phyloP scores from a whole-genome alignment of 306 rosid species.

The Castanea mollissima region DNA sequence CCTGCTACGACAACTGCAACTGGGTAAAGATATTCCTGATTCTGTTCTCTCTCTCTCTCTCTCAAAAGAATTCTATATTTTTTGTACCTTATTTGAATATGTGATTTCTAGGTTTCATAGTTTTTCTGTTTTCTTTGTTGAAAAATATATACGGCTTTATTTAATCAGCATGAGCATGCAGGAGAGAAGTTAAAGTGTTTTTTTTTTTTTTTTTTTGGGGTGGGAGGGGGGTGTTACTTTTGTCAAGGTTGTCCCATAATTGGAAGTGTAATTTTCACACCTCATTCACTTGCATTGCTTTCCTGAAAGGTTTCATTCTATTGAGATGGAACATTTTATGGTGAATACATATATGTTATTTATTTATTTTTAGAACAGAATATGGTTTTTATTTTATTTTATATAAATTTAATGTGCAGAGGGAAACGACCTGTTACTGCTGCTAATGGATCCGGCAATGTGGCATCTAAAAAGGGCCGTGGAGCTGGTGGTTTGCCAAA shows the following conservation, averaged over 20 bases:
- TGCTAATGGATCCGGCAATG: conserved; percentile 58
- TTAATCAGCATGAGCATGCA: background rate
- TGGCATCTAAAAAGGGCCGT: conserved; percentile 71
- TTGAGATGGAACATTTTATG: background rate
- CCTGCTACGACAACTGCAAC: conserved; percentile 39
- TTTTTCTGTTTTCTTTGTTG: background rate
- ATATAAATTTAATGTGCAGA: conserved; percentile 35
- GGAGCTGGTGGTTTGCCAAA: conserved; percentile 68
- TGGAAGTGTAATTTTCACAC: too few species aligned
- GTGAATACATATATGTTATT: background rate
- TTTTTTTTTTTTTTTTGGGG: background rate
- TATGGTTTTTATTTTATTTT: background rate
- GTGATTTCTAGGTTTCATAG: background rate
- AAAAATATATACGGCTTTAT: background rate
- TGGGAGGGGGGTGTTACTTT: background rate
- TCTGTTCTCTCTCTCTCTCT: background rate
- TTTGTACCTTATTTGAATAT: background rate
- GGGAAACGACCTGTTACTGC: conserved; percentile 70
- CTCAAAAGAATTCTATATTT: background rate
- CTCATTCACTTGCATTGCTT: background rate
- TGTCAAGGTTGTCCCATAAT: background rate
- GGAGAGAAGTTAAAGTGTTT: too few species aligned
- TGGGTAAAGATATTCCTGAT: conserved; percentile 51
- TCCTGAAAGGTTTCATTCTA: background rate
- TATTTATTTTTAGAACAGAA: too few species aligned